phyloP scores from a whole-genome alignment of 106 monocot genomes.

The Allium fistulosum region DNA sequence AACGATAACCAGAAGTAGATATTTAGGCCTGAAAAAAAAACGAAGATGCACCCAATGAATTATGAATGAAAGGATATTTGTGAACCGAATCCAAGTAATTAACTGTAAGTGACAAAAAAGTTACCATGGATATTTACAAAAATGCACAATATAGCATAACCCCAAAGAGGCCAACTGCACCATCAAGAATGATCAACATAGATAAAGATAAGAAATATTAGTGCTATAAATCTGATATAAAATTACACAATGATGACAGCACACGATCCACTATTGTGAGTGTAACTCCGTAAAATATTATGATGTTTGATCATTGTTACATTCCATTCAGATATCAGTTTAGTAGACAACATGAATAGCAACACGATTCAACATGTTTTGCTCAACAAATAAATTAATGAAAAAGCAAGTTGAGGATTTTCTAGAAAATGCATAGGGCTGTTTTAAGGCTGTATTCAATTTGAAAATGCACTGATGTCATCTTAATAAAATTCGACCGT shows the following conservation, averaged over 20 bases:
- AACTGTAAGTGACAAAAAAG: neutral
- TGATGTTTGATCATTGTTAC: too few species aligned
- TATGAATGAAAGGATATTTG: neutral
- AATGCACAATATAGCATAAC: slow-evolving; percentile 73
- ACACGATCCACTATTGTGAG: too few species aligned
- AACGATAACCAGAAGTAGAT: slow-evolving; percentile 89
- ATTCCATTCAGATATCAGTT: too few species aligned
- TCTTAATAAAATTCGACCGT: neutral
- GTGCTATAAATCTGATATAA: too few species aligned
- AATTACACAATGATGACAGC: too few species aligned
- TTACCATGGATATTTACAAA: slow-evolving; percentile 85
- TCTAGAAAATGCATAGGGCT: too few species aligned
- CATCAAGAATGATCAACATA: slow-evolving; percentile 6
- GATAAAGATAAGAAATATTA: too few species aligned
- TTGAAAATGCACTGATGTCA: neutral
- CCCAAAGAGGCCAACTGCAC: slow-evolving; percentile 86
- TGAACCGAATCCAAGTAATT: neutral
- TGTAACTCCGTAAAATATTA: too few species aligned
- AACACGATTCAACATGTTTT: too few species aligned
- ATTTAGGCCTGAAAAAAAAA: slow-evolving; percentile 55
- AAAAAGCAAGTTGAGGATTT: too few species aligned
- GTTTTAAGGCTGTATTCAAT: neutral
- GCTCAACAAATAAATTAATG: too few species aligned
- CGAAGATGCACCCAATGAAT: neutral
- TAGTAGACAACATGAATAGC: too few species aligned